phyloP scores from a whole-genome alignment of 2,329 filamentous ascomycete genomes.

The Simplicillium aogashimaense region DNA sequence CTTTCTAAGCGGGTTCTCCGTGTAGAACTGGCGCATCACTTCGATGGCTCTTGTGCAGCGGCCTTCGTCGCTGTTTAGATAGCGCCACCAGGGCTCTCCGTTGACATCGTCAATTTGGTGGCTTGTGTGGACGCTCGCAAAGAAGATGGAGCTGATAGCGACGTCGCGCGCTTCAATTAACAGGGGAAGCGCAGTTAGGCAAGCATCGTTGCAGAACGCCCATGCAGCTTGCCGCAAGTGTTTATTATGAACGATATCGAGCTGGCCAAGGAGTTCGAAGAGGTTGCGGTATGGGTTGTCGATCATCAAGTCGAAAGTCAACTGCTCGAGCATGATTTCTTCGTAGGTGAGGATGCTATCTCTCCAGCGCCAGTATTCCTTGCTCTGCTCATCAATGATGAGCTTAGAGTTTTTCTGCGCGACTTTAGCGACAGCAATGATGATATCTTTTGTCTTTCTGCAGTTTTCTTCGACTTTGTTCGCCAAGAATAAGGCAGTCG shows the following conservation, averaged over 20 bases:
- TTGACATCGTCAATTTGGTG: conserved; percentile 68
- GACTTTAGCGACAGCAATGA: conserved; percentile 86
- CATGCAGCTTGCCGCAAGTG: conserved; percentile 75
- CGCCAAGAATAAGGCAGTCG: conserved; percentile 83
- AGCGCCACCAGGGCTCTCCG: conserved; percentile 80
- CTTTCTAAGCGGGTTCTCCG: conserved; percentile 52
- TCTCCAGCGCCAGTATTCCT: conserved; percentile 97
- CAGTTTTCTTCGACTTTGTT: conserved; percentile 98
- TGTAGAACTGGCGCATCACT: conserved; percentile 61
- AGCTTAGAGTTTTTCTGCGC: conserved; percentile 90
- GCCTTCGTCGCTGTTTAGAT: conserved; percentile 59
- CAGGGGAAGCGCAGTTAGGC: conserved; percentile 74
- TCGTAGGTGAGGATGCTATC: conserved; percentile 90
- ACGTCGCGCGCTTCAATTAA: conserved; percentile 72
- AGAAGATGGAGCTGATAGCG: conserved; percentile 78
- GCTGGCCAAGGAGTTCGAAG: conserved; percentile 67
- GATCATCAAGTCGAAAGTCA: conserved; percentile 90
- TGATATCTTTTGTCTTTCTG: conserved; percentile 88
- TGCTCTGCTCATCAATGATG: conserved; percentile 89
- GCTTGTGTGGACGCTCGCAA: conserved; percentile 65
- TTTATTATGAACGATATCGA: conserved; percentile 71
- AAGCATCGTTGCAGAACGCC: conserved; percentile 89
- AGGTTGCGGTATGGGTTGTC: conserved; percentile 81
- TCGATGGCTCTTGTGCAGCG: conserved; percentile 66
- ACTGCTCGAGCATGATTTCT: conserved; percentile 79